Evolutionary conservation across 345 rosid genomes (phyloP).

Genomic region (Lumnitzera racemosa): DNA sequence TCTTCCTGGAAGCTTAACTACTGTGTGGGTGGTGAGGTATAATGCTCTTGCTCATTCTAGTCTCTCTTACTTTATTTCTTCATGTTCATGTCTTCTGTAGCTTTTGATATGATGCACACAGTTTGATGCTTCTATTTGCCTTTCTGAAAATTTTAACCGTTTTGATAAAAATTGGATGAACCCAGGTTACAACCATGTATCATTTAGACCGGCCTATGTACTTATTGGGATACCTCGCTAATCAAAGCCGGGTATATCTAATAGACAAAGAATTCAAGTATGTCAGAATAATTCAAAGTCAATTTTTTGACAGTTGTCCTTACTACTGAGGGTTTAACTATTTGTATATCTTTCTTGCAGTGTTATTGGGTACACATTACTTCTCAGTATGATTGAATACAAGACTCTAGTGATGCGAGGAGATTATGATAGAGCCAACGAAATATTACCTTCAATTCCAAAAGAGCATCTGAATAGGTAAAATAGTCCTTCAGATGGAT

Average conservation of each 20-base stretch:
- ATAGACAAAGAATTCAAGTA: conserved; percentile 97
- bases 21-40: conserved; percentile 99
- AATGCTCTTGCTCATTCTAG: conserved; percentile 7
- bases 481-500: too few species aligned
- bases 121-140: too few species aligned
- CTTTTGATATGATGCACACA: too few species aligned
- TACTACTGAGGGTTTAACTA: too few species aligned
- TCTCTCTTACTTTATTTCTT: conserved; percentile 4
- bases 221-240: conserved; percentile 94
- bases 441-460: conserved; percentile 41
- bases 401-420: conserved; percentile 56
- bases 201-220: conserved; percentile 99
- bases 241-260: conserved; percentile 93
- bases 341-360: conserved; percentile 16
- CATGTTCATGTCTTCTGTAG: background rate
- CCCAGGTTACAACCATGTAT: conserved; percentile 92
- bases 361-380: conserved; percentile 44
- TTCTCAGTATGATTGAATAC: conserved; percentile 46
- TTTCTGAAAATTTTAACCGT: too few species aligned
- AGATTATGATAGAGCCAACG: conserved; percentile 38
- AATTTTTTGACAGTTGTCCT: background rate
- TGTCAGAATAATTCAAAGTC: too few species aligned
- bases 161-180: too few species aligned
- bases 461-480: conserved; percentile 43
- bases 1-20: conserved; percentile 97